phyloP scores from a whole-genome alignment of 306 rosid species.

The Prunus campanulata region DNA sequence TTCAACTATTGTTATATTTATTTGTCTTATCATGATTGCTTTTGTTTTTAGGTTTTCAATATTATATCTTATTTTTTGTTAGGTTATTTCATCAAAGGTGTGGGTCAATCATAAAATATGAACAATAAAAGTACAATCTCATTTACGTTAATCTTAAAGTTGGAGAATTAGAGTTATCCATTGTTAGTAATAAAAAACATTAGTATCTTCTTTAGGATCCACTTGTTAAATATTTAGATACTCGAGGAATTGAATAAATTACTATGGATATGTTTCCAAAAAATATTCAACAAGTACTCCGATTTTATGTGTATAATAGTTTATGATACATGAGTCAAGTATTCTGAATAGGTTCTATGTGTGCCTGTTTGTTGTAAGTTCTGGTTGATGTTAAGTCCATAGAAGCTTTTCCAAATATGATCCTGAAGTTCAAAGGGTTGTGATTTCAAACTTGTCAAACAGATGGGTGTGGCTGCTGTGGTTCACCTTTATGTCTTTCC shows the following conservation, averaged over 20 bases:
- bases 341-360: neutral
- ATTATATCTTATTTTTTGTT: neutral
- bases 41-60: neutral
- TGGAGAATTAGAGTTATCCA: neutral
- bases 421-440: slow-evolving; percentile 17
- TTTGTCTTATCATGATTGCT: neutral
- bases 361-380: slow-evolving; percentile 1
- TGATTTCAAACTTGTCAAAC: slow-evolving; percentile 38
- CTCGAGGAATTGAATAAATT: neutral
- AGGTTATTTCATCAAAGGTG: neutral
- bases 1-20: neutral
- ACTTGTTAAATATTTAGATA: neutral
- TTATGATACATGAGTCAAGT: neutral
- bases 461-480: slow-evolving; percentile 98
- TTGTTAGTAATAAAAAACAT: neutral
- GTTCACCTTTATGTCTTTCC: slow-evolving; percentile 93
- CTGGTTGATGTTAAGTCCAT: neutral
- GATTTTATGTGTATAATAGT: neutral
- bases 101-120: neutral
- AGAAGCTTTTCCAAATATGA: neutral
- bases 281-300: neutral
- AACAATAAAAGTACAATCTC: neutral
- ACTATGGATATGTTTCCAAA: neutral
- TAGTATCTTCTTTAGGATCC: neutral
- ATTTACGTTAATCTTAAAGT: neutral